Conservation (phyloP, 495 filamentous ascomycete species). For the Penicillium maclennaniae region DNA sequence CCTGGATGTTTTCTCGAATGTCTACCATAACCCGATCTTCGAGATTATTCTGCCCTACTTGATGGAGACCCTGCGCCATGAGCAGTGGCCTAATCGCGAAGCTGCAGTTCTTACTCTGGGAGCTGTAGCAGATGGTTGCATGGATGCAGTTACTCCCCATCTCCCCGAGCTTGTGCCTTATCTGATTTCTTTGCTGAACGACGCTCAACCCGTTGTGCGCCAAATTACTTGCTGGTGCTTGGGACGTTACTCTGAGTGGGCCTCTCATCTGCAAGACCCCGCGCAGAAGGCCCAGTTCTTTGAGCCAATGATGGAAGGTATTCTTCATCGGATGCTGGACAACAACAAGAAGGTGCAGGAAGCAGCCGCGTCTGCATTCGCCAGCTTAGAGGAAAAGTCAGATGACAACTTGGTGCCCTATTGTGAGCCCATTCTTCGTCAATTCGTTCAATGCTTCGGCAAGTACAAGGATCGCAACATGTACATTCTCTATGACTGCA, state of each 20-base stretch:
- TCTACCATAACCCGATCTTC: constrained; percentile 86
- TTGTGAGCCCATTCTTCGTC: constrained; percentile 82
- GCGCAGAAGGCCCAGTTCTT: constrained; percentile 72
- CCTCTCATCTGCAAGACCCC: constrained; percentile 65
- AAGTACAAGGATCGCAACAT: constrained; percentile 99
- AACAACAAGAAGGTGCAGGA: constrained; percentile 97
- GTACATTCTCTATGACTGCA: constrained; percentile 98
- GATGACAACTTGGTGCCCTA: constrained; percentile 75
- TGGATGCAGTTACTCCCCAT: constrained; percentile 84
- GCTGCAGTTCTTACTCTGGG: constrained; percentile 93
- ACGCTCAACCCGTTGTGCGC: constrained; percentile 85
- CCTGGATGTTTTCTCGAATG: constrained; percentile 86
- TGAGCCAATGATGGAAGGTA: constrained; percentile 96
- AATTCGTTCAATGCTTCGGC: constrained; percentile 86
- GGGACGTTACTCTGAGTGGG: constrained; percentile 91
- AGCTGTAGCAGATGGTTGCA: constrained; percentile 92
- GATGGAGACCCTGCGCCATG: constrained; percentile 80
- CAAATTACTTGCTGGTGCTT: constrained; percentile 99
- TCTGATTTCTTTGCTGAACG: constrained; percentile 79
- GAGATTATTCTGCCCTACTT: constrained; percentile 88
- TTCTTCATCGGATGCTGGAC: constrained; percentile 90
- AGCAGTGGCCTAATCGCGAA: constrained; percentile 89
- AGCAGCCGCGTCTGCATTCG: constrained; percentile 93
- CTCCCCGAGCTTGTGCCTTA: constrained; percentile 89
- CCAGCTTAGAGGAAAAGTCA: constrained; percentile 91